Conservation (phyloP, 192 early-diverging fungal genomes). For the Rhizophagus sp. region DNA sequence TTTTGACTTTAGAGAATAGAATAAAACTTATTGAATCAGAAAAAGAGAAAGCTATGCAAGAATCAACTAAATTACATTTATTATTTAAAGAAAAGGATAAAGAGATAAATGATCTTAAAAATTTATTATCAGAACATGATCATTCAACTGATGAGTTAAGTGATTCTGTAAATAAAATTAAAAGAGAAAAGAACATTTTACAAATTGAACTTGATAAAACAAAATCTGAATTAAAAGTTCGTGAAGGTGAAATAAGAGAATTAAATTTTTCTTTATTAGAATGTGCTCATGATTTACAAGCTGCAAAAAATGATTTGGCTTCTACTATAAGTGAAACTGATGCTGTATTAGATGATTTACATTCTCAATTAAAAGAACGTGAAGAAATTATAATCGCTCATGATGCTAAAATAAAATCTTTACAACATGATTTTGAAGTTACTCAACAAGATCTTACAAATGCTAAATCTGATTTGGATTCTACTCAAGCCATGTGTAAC, state of each 20-base stretch:
- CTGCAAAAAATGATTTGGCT: conserved; percentile 6
- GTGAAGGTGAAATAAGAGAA: conserved; percentile 22
- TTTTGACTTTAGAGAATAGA: not conserved
- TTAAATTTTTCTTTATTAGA: conserved; percentile 22
- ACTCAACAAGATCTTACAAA: not conserved
- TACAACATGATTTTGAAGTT: conserved; percentile 1
- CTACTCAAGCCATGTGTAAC: not conserved
- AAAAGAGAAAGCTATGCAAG: not conserved
- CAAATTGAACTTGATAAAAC: conserved; percentile 17
- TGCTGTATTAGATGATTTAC: not conserved
- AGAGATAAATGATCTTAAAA: not conserved
- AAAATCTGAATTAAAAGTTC: conserved; percentile 16
- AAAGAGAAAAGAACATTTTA: conserved; percentile 12
- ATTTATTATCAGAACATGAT: not conserved
- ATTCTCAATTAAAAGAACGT: conserved; percentile 14
- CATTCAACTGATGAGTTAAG: not conserved
- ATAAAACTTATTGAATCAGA: not conserved
- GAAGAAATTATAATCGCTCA: not conserved
- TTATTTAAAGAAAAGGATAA: not conserved
- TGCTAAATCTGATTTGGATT: not conserved
- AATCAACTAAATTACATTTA: not conserved
- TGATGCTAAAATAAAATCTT: not conserved
- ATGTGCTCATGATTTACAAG: conserved; percentile 22
- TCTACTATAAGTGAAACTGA: conserved; percentile 6
- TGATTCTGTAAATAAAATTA: conserved; percentile 9